phyloP scores from a whole-genome alignment of 1,139 yeast species.

The Protomyces macrosporus region DNA sequence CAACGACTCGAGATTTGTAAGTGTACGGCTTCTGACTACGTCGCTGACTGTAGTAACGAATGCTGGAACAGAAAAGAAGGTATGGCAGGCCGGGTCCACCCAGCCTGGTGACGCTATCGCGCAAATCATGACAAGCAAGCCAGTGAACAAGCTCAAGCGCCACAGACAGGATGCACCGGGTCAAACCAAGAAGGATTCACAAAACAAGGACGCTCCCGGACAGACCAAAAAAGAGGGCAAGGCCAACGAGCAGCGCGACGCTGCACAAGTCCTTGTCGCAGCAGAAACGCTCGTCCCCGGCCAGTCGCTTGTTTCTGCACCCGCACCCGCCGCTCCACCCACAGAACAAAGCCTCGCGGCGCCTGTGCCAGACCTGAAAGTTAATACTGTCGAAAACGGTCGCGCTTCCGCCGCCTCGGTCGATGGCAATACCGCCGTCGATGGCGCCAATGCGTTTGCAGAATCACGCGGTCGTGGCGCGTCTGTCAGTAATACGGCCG shows the following conservation, averaged over 20 bases:
- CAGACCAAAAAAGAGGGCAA: background rate
- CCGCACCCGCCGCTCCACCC: background rate
- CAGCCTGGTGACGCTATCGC: background rate
- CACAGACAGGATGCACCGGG: no score
- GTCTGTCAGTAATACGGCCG: background rate
- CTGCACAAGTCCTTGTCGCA: background rate
- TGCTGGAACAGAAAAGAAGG: background rate
- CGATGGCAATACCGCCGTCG: background rate
- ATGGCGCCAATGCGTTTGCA: background rate
- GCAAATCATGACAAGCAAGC: background rate
- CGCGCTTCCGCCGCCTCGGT: background rate
- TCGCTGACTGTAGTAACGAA: background rate
- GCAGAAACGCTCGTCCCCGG: background rate
- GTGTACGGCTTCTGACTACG: background rate
- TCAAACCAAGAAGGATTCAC: background rate
- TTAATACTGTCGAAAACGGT: background rate
- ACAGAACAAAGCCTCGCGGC: background rate
- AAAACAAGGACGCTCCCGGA: background rate
- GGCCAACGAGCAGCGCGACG: background rate
- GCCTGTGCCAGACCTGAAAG: background rate
- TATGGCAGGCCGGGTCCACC: background rate
- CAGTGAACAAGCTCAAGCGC: no score
- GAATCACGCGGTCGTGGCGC: conserved; percentile 5
- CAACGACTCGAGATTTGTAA: background rate
- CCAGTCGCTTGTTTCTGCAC: background rate